Evolutionary conservation across 2,329 filamentous ascomycete genomes (phyloP).

Genomic region (Fusarium tuaranense): DNA sequence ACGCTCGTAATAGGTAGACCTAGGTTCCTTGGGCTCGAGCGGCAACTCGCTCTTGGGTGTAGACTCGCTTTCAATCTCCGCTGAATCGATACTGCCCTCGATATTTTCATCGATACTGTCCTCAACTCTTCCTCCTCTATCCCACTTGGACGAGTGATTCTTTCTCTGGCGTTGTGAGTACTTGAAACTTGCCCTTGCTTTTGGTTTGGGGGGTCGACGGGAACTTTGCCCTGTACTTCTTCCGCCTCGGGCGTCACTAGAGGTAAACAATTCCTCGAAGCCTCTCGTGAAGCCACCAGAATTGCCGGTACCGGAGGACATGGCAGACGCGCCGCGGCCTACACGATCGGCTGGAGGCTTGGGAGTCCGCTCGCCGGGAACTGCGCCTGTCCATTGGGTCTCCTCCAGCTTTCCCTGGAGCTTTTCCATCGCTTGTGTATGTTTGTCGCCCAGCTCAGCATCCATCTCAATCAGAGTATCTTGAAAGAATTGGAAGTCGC

Average conservation of each 20-base stretch:
- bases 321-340: neutral
- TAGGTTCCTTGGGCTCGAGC: neutral
- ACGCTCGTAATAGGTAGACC: neutral
- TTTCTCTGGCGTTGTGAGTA: neutral
- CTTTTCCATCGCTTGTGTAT: no score
- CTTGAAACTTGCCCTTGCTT: neutral
- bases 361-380: neutral
- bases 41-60: neutral
- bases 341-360: neutral
- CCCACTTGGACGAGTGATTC: neutral
- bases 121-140: neutral
- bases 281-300: neutral
- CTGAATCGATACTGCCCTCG: neutral
- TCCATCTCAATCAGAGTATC: neutral
- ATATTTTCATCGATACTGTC: neutral
- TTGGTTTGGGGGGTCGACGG: neutral
- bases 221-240: neutral
- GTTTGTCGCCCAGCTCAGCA: no score
- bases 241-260: neutral
- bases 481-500: neutral
- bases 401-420: neutral
- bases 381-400: neutral
- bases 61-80: neutral
- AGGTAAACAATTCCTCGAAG: neutral
- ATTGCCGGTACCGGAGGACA: neutral